Evolutionary conservation across 1,284 basidiomycete species (phyloP).

Genomic region (Pisolithus thermaeus): DNA sequence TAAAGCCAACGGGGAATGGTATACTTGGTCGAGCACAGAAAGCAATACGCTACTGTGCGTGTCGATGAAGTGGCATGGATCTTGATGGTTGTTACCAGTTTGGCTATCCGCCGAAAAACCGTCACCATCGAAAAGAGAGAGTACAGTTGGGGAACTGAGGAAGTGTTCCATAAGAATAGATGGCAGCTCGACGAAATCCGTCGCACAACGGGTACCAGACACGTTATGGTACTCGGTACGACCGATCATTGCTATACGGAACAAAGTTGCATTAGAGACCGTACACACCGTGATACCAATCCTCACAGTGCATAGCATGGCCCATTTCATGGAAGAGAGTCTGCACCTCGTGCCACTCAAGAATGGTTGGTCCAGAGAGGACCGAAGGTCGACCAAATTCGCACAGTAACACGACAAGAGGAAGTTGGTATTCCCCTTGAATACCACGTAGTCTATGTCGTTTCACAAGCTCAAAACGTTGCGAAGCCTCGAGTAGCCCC

Average conservation of each 20-base stretch:
- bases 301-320: slow-evolving; percentile 97
- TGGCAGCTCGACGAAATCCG: slow-evolving; percentile 96
- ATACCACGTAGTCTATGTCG: slow-evolving; percentile 53
- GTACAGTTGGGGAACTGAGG: slow-evolving; percentile 77
- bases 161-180: slow-evolving; percentile 99
- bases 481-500: slow-evolving; percentile 36
- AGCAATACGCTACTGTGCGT: slow-evolving; percentile 91
- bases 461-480: slow-evolving; percentile 56
- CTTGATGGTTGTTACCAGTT: slow-evolving; percentile 57
- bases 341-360: slow-evolving; percentile 93
- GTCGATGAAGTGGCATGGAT: slow-evolving; percentile 73
- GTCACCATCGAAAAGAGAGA: slow-evolving; percentile 68
- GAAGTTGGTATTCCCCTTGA: slow-evolving; percentile 78
- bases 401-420: slow-evolving; percentile 87
- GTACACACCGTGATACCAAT: background rate
- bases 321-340: slow-evolving; percentile 99
- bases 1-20: slow-evolving; percentile 71
- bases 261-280: background rate
- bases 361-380: slow-evolving; percentile 60
- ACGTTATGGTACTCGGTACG: slow-evolving; percentile 98
- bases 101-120: slow-evolving; percentile 38
- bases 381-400: slow-evolving; percentile 74
- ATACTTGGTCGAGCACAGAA: slow-evolving; percentile 84
- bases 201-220: slow-evolving; percentile 96
- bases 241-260: slow-evolving; percentile 87